Evolutionary conservation across 768 basidiomycete species (phyloP).

Genomic region (Tricholoma flavovirens): DNA sequence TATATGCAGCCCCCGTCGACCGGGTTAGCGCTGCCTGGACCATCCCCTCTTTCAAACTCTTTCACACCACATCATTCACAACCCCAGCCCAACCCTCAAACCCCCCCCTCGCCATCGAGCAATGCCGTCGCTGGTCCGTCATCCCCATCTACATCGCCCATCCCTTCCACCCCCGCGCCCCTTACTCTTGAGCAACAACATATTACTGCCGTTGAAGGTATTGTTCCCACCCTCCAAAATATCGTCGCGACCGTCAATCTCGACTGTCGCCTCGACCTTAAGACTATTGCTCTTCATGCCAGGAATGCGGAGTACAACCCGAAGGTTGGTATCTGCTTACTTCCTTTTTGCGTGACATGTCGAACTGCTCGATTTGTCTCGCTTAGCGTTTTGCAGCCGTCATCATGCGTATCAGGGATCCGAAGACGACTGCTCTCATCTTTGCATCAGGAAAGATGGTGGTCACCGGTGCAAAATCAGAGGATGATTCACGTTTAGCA

Average conservation of each 20-base stretch:
- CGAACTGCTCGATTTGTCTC: conserved; percentile 59
- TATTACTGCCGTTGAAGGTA: conserved; percentile 95
- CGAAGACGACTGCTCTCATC: conserved; percentile 98
- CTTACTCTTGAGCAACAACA: conserved; percentile 88
- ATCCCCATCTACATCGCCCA: conserved; percentile 42
- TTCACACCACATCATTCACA: conserved; percentile 35
- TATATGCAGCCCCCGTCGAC: conserved; percentile 34
- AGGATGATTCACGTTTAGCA: conserved; percentile 94
- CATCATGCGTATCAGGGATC: conserved; percentile 99
- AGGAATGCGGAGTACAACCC: conserved; percentile 99
- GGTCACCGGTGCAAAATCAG: conserved; percentile 98
- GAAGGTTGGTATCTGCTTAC: conserved; percentile 76
- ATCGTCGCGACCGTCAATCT: conserved; percentile 99
- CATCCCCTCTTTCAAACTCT: conserved; percentile 54
- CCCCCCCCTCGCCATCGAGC: conserved; percentile 16
- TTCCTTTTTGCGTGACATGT: conserved; percentile 41
- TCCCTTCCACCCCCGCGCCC: conserved; percentile 64
- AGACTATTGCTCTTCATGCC: conserved; percentile 97
- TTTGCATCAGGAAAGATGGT: conserved; percentile 99
- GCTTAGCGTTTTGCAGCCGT: conserved; percentile 98
- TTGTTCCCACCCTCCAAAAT: conserved; percentile 99
- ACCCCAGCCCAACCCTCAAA: conserved; percentile 24
- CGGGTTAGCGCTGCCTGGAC: conserved; percentile 45
- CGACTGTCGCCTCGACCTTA: conserved; percentile 92
- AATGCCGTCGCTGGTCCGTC: conserved; percentile 55